Conservation (phyloP, 2,329 filamentous ascomycete species). For the Diaporthe citriasiana region DNA sequence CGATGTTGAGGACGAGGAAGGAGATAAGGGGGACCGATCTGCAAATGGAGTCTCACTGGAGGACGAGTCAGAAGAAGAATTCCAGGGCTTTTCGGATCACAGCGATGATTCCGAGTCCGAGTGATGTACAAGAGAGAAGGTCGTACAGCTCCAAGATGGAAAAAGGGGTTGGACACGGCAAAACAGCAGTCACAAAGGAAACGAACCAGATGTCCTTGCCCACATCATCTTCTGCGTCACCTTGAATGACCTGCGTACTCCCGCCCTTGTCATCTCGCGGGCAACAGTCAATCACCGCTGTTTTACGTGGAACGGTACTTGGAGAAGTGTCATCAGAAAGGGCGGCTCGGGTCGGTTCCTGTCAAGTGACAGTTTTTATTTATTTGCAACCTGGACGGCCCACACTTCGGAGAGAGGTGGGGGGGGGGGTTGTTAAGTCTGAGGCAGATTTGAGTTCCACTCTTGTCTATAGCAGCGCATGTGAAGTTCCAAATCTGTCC, state of each 20-base stretch:
- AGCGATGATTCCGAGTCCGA: conserved; percentile 55
- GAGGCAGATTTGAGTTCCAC: background rate
- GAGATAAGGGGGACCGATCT: conserved; percentile 45
- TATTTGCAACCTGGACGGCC: too few relatives aligned
- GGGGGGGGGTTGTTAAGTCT: too few relatives aligned
- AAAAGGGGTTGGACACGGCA: background rate
- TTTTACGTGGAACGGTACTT: background rate
- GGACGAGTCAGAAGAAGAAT: conserved; percentile 68
- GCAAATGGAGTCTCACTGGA: conserved; percentile 46
- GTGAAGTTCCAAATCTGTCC: background rate
- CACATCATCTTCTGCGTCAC: too few relatives aligned
- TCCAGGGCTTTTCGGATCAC: conserved; percentile 68
- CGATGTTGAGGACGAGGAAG: conserved; percentile 51
- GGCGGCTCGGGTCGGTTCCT: background rate
- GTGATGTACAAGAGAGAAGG: conserved; percentile 18
- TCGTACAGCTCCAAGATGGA: background rate
- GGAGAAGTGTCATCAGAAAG: background rate
- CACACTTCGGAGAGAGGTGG: background rate
- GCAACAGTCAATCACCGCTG: background rate
- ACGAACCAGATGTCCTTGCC: background rate
- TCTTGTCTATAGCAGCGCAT: background rate
- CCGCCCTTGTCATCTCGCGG: background rate
- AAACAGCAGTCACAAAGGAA: background rate
- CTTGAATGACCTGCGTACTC: background rate
- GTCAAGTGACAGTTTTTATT: background rate